Percentiles rank a stretch among this genome's conserved stretches.
phyloP scores from a whole-genome alignment of 176 grass and related monocot genomes.

The Saccharum spontaneum region DNA sequence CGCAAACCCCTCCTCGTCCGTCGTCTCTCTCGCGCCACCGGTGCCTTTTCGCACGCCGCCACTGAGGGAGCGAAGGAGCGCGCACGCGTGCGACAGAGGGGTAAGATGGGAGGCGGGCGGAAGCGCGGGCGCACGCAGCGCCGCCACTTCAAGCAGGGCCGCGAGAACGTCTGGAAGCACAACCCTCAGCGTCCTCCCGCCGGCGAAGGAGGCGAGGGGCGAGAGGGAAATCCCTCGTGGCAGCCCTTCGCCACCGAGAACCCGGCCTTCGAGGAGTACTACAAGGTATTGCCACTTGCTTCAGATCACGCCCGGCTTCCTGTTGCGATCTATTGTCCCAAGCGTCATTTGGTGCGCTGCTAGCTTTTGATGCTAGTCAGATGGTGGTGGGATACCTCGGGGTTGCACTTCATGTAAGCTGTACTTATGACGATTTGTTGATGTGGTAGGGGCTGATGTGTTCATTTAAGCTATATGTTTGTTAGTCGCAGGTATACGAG shows the following conservation, averaged over 20 bases:
- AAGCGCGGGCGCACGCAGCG: conserved; percentile 99
- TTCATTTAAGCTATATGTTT: not conserved
- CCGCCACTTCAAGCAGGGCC: conserved; percentile 89
- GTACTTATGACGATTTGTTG: not conserved
- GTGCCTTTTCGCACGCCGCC: not conserved
- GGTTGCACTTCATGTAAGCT: not conserved
- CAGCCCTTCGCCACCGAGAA: conserved; percentile 91
- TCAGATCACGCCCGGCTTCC: not conserved
- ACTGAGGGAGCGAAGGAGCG: not conserved
- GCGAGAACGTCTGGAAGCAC: conserved; percentile 96
- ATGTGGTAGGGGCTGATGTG: not conserved
- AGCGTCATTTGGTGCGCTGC: not conserved
- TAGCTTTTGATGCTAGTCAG: not conserved
- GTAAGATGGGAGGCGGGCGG: conserved; percentile 67
- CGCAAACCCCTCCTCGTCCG: not conserved
- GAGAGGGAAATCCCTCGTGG: conserved; percentile 60
- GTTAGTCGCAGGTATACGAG: not conserved
- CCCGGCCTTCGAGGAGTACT: conserved; percentile 82
- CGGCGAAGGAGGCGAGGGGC: conserved; percentile 29
- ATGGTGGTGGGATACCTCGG: not conserved
- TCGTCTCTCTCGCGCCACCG: not conserved
- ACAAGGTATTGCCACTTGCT: conserved; percentile 60
- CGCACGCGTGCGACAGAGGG: not conserved
- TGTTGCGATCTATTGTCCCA: not conserved
- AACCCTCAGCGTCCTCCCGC: conserved; percentile 46